Evolutionary conservation across 257 asterid genomes (phyloP).

Genomic region (Petunia secreta): DNA sequence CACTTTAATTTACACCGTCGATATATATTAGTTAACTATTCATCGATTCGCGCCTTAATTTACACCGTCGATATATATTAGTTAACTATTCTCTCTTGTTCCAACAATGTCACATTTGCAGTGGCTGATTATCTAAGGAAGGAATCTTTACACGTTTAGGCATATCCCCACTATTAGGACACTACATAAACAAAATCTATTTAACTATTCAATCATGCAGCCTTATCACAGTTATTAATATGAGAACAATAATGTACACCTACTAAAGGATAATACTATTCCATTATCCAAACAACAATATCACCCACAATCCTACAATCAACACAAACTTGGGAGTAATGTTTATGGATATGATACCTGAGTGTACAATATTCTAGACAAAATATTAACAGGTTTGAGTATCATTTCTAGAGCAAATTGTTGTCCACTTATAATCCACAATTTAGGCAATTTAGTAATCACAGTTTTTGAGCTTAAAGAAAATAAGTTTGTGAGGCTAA

Average conservation of each 20-base stretch:
- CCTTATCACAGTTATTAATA: constrained; percentile 11
- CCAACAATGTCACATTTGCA: constrained; percentile 32
- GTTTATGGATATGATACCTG: too few species aligned
- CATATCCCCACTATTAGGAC: constrained; percentile 29
- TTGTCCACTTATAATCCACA: too few species aligned
- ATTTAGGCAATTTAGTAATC: too few species aligned
- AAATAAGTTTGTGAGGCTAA: too few species aligned
- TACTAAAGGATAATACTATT: constrained; percentile 27
- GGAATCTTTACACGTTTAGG: constrained; percentile 40
- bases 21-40: too few species aligned
- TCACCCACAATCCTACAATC: constrained; percentile 24
- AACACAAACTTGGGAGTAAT: not conserved
- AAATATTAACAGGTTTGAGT: too few species aligned
- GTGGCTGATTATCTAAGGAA: constrained; percentile 47
- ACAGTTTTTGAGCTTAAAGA: too few species aligned
- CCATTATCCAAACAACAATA: constrained; percentile 10
- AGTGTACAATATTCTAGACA: too few species aligned
- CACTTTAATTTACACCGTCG: too few species aligned
- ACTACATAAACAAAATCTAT: constrained; percentile 28
- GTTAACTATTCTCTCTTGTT: not conserved
- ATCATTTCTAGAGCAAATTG: too few species aligned
- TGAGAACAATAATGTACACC: not conserved
- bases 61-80: too few species aligned
- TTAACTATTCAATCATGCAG: constrained; percentile 29
- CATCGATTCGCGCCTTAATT: too few species aligned